These are phyloP conservation scores for Balakata baccata DNA, from an alignment of 345 rosid genomes.

Conservation along the genomic window DNA sequence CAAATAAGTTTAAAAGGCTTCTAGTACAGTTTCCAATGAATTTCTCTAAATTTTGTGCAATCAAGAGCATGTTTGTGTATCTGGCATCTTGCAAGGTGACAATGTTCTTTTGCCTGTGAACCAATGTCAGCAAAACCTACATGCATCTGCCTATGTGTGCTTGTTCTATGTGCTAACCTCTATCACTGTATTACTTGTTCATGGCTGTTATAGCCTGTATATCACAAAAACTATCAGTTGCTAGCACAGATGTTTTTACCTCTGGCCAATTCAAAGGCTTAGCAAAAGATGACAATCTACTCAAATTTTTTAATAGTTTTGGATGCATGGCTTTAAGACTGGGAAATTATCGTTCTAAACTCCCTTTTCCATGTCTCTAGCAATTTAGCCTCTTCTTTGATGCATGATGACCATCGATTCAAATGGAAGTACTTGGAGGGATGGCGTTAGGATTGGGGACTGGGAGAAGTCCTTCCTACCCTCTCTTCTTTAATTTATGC, in stretches of 20 bases:
- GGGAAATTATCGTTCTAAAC: too few species aligned
- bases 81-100: background rate
- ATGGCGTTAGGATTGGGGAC: too few species aligned
- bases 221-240: background rate
- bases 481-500: too few species aligned
- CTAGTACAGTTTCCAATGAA: background rate
- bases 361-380: too few species aligned
- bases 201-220: background rate
- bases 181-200: background rate
- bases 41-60: background rate
- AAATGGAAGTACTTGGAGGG: too few species aligned
- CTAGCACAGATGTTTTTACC: background rate
- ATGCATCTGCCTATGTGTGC: background rate
- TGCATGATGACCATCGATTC: too few species aligned
- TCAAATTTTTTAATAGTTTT: too few species aligned
- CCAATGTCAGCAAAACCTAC: too few species aligned
- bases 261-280: background rate
- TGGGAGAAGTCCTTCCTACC: too few species aligned
- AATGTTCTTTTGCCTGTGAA: background rate
- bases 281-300: too few species aligned
- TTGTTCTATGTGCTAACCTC: background rate
- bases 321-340: too few species aligned
- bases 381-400: too few species aligned
- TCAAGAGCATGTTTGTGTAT: background rate
- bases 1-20: background rate